Conservation (phyloP, 2,329 filamentous ascomycete genomes). For the Ceratocystis cubensis region DNA sequence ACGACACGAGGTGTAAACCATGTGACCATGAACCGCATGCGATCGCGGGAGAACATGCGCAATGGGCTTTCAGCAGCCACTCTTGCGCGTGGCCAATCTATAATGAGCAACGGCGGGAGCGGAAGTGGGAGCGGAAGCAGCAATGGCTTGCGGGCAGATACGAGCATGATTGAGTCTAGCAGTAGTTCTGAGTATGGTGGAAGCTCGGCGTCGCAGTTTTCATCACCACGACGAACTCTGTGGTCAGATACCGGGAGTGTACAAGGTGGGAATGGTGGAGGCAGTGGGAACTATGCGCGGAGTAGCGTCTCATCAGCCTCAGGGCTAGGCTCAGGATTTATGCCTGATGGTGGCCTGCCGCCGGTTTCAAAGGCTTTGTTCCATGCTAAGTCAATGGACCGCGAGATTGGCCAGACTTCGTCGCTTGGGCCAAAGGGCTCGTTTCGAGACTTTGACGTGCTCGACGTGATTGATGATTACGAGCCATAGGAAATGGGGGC, state of each 20-base stretch:
- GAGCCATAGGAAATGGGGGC: not conserved
- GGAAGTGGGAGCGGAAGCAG: not conserved
- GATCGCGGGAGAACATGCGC: conserved; percentile 22
- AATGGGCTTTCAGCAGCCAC: not conserved
- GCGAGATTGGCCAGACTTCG: conserved; percentile 22
- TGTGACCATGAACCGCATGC: conserved; percentile 17
- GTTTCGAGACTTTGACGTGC: conserved; percentile 29
- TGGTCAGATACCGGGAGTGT: conserved; percentile 16
- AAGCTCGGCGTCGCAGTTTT: conserved; percentile 9
- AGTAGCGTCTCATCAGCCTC: conserved; percentile 18
- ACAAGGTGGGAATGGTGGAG: conserved; percentile 16
- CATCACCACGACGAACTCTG: conserved; percentile 11
- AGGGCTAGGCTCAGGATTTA: conserved; percentile 12
- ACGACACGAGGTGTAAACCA: not conserved
- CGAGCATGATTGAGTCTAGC: conserved; percentile 23
- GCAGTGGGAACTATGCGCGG: conserved; percentile 19
- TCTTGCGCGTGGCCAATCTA: not conserved
- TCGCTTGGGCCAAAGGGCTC: conserved; percentile 24
- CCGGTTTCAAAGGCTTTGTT: conserved; percentile 21
- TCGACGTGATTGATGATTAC: conserved; percentile 28
- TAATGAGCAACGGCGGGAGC: conserved; percentile 1
- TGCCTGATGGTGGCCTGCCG: conserved; percentile 19
- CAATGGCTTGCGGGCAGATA: conserved; percentile 21
- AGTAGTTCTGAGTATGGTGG: conserved; percentile 12
- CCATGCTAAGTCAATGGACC: not conserved